These are phyloP conservation scores for Syzygium malaccense DNA, from an alignment of 441 rosid genomes.

Conservation along the genomic window DNA sequence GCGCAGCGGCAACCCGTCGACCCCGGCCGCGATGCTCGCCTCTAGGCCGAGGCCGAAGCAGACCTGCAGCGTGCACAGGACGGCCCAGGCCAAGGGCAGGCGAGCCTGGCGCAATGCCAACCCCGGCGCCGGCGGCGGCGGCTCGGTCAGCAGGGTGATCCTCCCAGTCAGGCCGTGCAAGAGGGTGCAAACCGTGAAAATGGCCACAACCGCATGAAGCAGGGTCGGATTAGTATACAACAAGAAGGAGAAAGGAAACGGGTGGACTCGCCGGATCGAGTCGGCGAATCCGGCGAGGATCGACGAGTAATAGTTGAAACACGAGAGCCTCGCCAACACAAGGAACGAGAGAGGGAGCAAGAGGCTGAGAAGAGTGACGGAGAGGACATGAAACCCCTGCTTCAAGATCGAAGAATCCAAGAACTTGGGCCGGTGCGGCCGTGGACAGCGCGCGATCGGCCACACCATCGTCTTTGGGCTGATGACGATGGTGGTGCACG, in stretches of 20 bases:
- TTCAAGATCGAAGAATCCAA: background rate
- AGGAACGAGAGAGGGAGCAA: conserved; percentile 82
- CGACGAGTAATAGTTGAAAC: conserved; percentile 16
- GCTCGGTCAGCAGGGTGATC: background rate
- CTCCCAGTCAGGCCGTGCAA: conserved; percentile 37
- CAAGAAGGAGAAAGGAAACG: conserved; percentile 22
- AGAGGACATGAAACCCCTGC: conserved; percentile 38
- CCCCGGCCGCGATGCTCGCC: background rate
- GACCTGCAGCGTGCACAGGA: background rate
- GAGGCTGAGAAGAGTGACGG: conserved; percentile 54
- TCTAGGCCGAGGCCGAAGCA: background rate
- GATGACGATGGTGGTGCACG: background rate
- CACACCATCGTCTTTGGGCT: background rate
- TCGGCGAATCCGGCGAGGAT: background rate
- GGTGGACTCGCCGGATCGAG: background rate
- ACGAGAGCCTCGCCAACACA: conserved; percentile 62
- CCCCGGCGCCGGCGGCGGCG: background rate
- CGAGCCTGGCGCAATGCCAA: background rate
- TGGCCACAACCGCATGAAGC: conserved; percentile 34
- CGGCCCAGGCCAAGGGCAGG: background rate
- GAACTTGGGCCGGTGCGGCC: background rate
- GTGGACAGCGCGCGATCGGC: background rate
- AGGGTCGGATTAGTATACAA: conserved; percentile 16
- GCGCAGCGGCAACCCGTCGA: background rate
- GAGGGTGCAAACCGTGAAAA: conserved; percentile 39